phyloP scores from a whole-genome alignment of 768 basidiomycete genomes.

The Pleurotus platypus region DNA sequence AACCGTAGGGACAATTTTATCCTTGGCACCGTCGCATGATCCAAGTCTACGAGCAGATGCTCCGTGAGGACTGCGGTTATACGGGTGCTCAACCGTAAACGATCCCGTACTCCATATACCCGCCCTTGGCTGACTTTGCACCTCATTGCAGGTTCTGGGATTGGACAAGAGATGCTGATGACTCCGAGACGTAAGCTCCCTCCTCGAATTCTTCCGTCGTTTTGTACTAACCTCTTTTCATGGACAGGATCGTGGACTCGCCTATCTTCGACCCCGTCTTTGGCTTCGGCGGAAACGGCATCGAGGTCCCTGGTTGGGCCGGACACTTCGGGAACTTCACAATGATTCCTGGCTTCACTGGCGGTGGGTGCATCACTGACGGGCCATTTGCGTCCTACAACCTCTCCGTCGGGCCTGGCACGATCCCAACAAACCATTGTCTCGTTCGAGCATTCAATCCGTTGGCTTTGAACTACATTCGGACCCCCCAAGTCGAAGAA shows the following conservation, averaged over 20 bases:
- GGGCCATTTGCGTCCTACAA: slow-evolving; percentile 11
- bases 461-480: slow-evolving; percentile 14
- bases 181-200: not conserved
- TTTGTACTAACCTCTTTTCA: not conserved
- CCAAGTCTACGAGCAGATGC: slow-evolving; percentile 16
- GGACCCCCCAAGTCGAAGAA: slow-evolving; percentile 10
- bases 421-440: slow-evolving; percentile 16
- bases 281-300: slow-evolving; percentile 13
- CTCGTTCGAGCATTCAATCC: slow-evolving; percentile 16
- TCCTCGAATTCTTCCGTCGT: not conserved
- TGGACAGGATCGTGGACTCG: slow-evolving; percentile 5
- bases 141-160: slow-evolving; percentile 10
- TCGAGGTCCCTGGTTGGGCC: slow-evolving; percentile 5
- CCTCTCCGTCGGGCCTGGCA: slow-evolving; percentile 11
- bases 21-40: slow-evolving; percentile 22
- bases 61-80: slow-evolving; percentile 22
- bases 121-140: not conserved
- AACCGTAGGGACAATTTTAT: slow-evolving; percentile 21
- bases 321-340: slow-evolving; percentile 6
- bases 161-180: slow-evolving; percentile 9
- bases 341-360: slow-evolving; percentile 10
- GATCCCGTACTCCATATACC: not conserved
- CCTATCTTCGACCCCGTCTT: slow-evolving; percentile 9
- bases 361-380: slow-evolving; percentile 10
- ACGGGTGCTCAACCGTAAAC: slow-evolving; percentile 20